Percentiles rank a stretch among this genome's conserved stretches.
Evolutionary conservation across 2,329 filamentous ascomycete species (phyloP).

Genomic region (Fonsecaea pugnacius): DNA sequence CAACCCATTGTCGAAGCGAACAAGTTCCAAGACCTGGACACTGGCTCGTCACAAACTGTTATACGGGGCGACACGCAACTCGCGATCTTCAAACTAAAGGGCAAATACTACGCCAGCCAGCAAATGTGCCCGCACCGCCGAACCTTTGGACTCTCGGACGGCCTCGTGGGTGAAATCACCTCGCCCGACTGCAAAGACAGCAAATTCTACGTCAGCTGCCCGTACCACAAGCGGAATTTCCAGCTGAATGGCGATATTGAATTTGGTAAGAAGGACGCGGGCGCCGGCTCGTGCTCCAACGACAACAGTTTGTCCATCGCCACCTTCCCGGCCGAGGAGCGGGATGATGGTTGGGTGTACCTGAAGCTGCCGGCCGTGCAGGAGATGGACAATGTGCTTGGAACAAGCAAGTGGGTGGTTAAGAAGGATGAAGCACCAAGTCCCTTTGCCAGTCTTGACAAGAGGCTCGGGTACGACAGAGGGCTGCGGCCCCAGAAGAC

Average conservation of each 20-base stretch:
- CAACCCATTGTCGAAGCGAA: conserved; percentile 74
- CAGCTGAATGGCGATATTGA: conserved; percentile 65
- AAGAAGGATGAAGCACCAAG: conserved; percentile 68
- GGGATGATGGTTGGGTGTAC: conserved; percentile 77
- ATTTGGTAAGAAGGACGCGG: conserved; percentile 34
- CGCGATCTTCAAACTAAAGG: conserved; percentile 80
- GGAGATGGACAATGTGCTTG: conserved; percentile 78
- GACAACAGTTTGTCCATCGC: conserved; percentile 78
- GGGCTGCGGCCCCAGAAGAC: conserved; percentile 59
- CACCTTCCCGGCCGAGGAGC: conserved; percentile 76
- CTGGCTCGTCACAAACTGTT: conserved; percentile 74
- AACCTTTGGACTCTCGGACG: conserved; percentile 85
- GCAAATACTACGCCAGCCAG: conserved; percentile 81
- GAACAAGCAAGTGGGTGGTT: conserved; percentile 78
- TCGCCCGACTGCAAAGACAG: conserved; percentile 48
- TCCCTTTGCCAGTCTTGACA: conserved; percentile 62
- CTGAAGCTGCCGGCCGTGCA: conserved; percentile 77
- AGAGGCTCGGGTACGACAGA: conserved; percentile 54
- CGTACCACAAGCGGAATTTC: conserved; percentile 88
- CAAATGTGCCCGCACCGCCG: conserved; percentile 96
- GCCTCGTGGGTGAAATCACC: conserved; percentile 70
- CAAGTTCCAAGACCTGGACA: conserved; percentile 71
- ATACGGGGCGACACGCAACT: conserved; percentile 89
- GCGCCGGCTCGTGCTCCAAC: conserved; percentile 73
- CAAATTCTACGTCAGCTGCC: conserved; percentile 84